These are phyloP conservation scores for Sequoia sempervirens DNA, from an alignment of 75 land plant genomes.

Conservation along the genomic window DNA sequence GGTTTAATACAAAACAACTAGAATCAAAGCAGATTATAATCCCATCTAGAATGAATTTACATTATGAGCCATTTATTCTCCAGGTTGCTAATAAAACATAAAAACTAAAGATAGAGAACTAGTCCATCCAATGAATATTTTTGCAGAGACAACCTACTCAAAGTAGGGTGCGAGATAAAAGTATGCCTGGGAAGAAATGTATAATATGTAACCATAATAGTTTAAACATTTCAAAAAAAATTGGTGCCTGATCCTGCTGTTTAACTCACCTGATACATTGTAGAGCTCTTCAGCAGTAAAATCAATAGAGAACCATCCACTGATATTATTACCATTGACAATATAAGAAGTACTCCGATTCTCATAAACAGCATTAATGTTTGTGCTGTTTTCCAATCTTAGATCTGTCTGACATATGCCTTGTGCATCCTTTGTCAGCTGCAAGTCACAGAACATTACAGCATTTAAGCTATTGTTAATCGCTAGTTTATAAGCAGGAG, in stretches of 20 bases:
- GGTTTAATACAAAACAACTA: not conserved
- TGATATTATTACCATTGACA: conserved; percentile 38
- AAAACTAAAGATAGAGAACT: not conserved
- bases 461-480: conserved; percentile 12
- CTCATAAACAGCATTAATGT: conserved; percentile 20
- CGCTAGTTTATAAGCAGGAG: conserved; percentile 39
- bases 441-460: conserved; percentile 55
- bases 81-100: not conserved
- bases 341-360: conserved; percentile 23
- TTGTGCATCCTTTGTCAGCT: conserved; percentile 46
- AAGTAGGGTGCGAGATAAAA: not conserved
- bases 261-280: conserved; percentile 24
- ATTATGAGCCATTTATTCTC: not conserved
- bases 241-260: not conserved
- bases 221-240: not conserved
- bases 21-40: not conserved
- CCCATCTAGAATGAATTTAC: not conserved
- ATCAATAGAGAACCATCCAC: conserved; percentile 61
- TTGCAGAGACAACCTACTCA: not conserved
- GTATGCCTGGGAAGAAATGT: not conserved
- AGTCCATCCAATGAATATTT: not conserved
- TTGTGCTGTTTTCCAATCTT: conserved; percentile 43
- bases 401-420: conserved; percentile 48
- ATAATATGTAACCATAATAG: not conserved
- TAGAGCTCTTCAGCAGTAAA: conserved; percentile 19